Evolutionary conservation across 2,329 filamentous ascomycete genomes (phyloP), one percentile per base, ranked within the genome.

Genomic region (Gliomastix tumulicola): DNA sequence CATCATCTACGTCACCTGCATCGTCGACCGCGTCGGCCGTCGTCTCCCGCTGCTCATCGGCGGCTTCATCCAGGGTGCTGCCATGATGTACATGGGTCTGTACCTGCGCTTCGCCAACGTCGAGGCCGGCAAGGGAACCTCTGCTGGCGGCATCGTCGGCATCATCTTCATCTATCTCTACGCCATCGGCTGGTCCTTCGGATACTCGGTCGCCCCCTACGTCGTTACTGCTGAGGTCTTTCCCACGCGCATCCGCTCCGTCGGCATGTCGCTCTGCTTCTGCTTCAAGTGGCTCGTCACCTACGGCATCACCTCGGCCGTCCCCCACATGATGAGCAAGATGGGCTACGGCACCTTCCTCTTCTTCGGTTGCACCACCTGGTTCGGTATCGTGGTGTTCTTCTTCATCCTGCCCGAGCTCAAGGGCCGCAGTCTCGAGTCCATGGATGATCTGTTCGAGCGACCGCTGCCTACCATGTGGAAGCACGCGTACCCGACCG

Each of bases 401-500:
- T 71, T 57, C 47, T 66, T 70, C 50, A 63, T 65, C 37, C 50
- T 72, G 20, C 68, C 69, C 1, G 68, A 73, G 49, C 67, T 68
- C 13, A 71, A 71, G 44, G 68, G 68, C 35, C 53, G 68, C 17
- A 62, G 60, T 12, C 59, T 73, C 13, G 69, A 74, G 43, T 63
- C 59, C 18, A 69, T 71, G 57, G 68, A 73, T 39, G 56, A 59
- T 9, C 54, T 73, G 15, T 73, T 73, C 19, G 28, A 37, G 21
- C 27, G 35, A 18, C 35, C 35, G 17, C 35, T 37, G n/a, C 19
- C 20, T 13, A 37, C 18, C 10, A 37, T 37, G 35, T 37, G 35
- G 35, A 20, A 22, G 28, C 35, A 37, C 20, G 35, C 35, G 4
- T 37, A 37, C 17, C 35, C 35, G 5, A 25, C 16, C n/a, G 35